Conservation (phyloP, 352 stramenopile genomes). For the Phytopythium boreale region DNA sequence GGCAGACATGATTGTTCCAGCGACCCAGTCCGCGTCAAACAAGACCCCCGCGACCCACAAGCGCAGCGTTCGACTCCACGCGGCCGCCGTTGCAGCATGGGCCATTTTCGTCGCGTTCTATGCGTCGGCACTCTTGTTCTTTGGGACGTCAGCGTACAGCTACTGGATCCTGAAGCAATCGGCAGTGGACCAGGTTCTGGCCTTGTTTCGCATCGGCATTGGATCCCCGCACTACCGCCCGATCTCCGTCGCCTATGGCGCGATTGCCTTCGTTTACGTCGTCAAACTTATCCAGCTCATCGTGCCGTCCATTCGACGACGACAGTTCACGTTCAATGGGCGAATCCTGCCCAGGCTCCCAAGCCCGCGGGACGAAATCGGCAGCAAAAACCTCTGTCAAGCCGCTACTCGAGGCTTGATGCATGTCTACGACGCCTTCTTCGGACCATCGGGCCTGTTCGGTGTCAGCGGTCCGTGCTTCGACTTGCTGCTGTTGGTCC, state of each 20-base stretch:
- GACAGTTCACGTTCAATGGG: neutral
- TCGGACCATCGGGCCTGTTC: slow-evolving; percentile 4
- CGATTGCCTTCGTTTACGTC: neutral
- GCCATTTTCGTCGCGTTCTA: neutral
- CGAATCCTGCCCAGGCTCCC: too few species aligned
- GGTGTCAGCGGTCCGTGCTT: slow-evolving; percentile 22
- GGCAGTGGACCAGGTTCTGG: neutral
- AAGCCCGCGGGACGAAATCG: too few species aligned
- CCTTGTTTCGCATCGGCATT: neutral
- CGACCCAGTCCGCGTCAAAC: too few species aligned
- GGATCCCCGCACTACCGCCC: neutral
- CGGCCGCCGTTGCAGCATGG: neutral
- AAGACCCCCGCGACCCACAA: too few species aligned
- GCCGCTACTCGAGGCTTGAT: too few species aligned
- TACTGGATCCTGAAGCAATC: neutral
- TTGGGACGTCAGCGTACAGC: neutral
- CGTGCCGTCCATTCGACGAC: neutral
- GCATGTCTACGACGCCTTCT: neutral
- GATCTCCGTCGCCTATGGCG: neutral
- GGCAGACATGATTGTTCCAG: too few species aligned
- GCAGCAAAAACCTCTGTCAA: too few species aligned
- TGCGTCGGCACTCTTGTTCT: neutral
- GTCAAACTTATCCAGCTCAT: neutral
- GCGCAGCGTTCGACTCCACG: too few species aligned
- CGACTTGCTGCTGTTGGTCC: slow-evolving; percentile 12